These are phyloP conservation scores for Monilinia fructicola DNA, from an alignment of 2,329 filamentous ascomycete genomes.

Conservation along the genomic window DNA sequence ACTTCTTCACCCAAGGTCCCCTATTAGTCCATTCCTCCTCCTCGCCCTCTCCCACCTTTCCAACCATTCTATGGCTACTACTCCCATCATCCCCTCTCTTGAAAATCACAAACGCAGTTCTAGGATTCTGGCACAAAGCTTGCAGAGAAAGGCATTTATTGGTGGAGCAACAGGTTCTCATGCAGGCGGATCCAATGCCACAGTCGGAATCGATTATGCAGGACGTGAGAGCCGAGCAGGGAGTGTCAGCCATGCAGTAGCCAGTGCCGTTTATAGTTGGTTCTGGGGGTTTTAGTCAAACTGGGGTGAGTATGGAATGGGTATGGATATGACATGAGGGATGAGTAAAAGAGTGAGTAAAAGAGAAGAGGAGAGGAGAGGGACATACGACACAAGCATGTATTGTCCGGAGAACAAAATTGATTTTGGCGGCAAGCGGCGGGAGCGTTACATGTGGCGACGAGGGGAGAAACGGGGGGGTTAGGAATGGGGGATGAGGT, in stretches of 20 bases:
- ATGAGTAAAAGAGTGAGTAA: no score
- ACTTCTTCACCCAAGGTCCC: constrained; percentile 6
- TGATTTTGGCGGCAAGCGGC: not conserved
- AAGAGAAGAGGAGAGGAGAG: no score
- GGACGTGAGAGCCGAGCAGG: constrained; percentile 10
- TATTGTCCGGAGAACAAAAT: constrained; percentile 7
- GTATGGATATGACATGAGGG: not conserved
- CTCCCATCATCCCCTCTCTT: not conserved
- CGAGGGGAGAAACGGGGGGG: not conserved
- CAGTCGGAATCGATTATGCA: constrained; percentile 12
- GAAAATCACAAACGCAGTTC: not conserved
- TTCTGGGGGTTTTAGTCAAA: not conserved
- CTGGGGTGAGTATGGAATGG: not conserved
- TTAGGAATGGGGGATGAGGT: not conserved
- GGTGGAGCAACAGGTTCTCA: constrained; percentile 16
- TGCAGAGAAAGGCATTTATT: constrained; percentile 15
- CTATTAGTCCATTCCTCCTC: constrained; percentile 7
- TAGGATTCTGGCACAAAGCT: not conserved
- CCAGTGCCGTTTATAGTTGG: constrained; percentile 7
- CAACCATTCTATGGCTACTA: not conserved
- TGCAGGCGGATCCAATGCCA: constrained; percentile 1
- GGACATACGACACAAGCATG: constrained; percentile 12
- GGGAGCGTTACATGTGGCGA: not conserved
- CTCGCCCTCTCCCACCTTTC: not conserved
- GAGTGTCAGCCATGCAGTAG: constrained; percentile 19